phyloP scores from a whole-genome alignment of 495 filamentous ascomycete genomes.

The Pseudevernia furfuracea region DNA sequence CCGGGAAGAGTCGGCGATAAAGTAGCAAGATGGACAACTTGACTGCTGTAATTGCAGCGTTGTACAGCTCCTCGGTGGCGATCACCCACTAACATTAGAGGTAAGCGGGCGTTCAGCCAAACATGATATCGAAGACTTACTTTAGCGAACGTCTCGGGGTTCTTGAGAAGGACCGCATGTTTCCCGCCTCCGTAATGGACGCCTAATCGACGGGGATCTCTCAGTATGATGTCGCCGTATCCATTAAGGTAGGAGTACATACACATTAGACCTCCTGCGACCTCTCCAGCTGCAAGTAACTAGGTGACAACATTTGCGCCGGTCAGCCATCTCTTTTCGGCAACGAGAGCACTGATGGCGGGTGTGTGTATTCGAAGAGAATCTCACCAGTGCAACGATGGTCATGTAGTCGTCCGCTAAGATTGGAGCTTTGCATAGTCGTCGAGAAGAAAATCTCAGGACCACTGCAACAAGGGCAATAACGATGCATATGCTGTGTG shows the following conservation, averaged over 20 bases:
- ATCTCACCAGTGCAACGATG: slow-evolving; percentile 15
- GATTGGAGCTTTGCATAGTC: slow-evolving; percentile 34
- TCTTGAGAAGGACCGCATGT: slow-evolving; percentile 15
- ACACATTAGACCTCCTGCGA: neutral
- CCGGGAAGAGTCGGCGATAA: slow-evolving; percentile 34
- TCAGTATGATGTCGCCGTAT: slow-evolving; percentile 1
- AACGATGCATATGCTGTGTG: slow-evolving; percentile 34
- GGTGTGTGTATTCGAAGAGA: neutral
- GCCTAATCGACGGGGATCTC: neutral
- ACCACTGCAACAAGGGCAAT: slow-evolving; percentile 34
- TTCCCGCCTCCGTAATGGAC: slow-evolving; percentile 17
- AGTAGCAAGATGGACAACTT: slow-evolving; percentile 39
- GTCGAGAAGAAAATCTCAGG: slow-evolving; percentile 35
- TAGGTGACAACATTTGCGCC: neutral
- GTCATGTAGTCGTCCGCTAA: slow-evolving; percentile 40
- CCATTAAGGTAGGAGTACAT: slow-evolving; percentile 2
- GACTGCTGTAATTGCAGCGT: slow-evolving; percentile 31
- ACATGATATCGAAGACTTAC: slow-evolving; percentile 1
- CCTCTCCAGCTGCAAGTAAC: neutral
- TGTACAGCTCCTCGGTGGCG: slow-evolving; percentile 32
- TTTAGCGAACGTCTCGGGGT: slow-evolving; percentile 18
- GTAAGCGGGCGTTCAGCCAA: neutral
- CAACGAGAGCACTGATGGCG: neutral
- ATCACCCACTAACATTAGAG: slow-evolving; percentile 17
- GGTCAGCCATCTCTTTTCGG: neutral